These are phyloP conservation scores for Piper longum DNA, from an alignment of 164 flowering plant species.

Conservation along the genomic window DNA sequence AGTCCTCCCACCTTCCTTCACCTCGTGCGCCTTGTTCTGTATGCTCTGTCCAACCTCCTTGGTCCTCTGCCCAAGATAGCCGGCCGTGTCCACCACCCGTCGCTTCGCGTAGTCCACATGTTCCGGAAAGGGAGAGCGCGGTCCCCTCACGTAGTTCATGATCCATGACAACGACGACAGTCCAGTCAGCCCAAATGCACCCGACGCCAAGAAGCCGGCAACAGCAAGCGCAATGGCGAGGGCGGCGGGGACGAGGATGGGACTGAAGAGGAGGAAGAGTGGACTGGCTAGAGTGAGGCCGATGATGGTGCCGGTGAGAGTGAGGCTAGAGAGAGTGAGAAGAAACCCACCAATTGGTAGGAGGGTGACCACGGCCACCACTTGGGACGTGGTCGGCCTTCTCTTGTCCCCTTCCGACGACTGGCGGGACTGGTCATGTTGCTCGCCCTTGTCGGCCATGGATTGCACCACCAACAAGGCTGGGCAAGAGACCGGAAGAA, in stretches of 20 bases:
- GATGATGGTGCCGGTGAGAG: conserved; percentile 13
- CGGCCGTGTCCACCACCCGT: conserved; percentile 24
- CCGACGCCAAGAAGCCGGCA: conserved; percentile 14
- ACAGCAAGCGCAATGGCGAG: conserved; percentile 7
- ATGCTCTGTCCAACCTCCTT: conserved; percentile 26
- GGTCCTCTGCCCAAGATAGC: conserved; percentile 34
- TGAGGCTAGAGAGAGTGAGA: conserved; percentile 16
- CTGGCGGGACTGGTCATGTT: conserved; percentile 2
- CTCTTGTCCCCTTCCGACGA: conserved; percentile 7
- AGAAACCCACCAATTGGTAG: conserved; percentile 12
- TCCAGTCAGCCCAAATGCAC: conserved; percentile 12
- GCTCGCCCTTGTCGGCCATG: conserved; percentile 20
- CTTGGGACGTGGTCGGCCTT: conserved; percentile 16
- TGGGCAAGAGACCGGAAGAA: background rate
- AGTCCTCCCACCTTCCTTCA: no score
- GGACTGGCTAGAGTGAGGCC: conserved; percentile 15
- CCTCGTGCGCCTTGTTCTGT: conserved; percentile 3
- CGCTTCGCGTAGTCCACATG: conserved; percentile 24
- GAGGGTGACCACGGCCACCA: conserved; percentile 32
- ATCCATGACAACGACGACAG: conserved; percentile 14
- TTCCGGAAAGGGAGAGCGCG: conserved; percentile 30
- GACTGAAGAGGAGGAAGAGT: conserved; percentile 15
- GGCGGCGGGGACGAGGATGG: conserved; percentile 17
- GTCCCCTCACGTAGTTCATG: conserved; percentile 7
- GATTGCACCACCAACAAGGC: background rate